These are phyloP conservation scores for Obelidium mucronatum DNA, from an alignment of 192 early-diverging fungal genomes.

Conservation along the genomic window DNA sequence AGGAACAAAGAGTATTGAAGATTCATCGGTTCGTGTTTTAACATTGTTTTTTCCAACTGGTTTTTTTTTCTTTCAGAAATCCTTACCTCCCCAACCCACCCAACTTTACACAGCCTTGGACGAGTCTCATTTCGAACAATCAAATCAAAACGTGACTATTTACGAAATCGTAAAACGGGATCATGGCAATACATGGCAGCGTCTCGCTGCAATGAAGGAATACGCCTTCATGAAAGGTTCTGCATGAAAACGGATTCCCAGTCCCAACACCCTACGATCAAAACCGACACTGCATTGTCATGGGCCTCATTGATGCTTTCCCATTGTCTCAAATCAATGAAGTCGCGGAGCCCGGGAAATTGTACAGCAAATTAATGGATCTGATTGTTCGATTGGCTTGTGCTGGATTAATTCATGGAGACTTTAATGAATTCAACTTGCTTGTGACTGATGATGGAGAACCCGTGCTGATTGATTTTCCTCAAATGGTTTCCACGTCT, in stretches of 20 bases:
- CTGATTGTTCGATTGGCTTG: conserved; percentile 94
- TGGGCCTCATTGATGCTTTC: conserved; percentile 94
- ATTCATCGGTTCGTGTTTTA: conserved; percentile 73
- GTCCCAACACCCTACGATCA: conserved; percentile 94
- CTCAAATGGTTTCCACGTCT: conserved; percentile 99
- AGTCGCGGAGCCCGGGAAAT: conserved; percentile 86
- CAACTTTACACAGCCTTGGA: conserved; percentile 71
- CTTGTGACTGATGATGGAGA: conserved; percentile 79
- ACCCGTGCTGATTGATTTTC: conserved; percentile 98
- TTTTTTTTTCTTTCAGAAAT: background rate
- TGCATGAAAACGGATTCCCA: conserved; percentile 95
- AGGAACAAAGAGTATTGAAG: conserved; percentile 92
- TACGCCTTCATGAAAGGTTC: conserved; percentile 98
- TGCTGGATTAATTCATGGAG: conserved; percentile 96
- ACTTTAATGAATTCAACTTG: conserved; percentile 99
- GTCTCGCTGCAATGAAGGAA: conserved; percentile 97
- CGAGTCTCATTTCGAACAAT: conserved; percentile 96
- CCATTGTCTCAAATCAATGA: conserved; percentile 91
- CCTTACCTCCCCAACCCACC: too few species aligned
- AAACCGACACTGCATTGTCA: conserved; percentile 95
- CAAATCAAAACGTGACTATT: conserved; percentile 97
- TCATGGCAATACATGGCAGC: conserved; percentile 99
- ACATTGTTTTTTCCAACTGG: background rate
- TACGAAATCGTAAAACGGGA: conserved; percentile 90
- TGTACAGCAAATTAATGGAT: conserved; percentile 95